phyloP scores from a whole-genome alignment of 75 land plant species.

The Azolla pinnata region DNA sequence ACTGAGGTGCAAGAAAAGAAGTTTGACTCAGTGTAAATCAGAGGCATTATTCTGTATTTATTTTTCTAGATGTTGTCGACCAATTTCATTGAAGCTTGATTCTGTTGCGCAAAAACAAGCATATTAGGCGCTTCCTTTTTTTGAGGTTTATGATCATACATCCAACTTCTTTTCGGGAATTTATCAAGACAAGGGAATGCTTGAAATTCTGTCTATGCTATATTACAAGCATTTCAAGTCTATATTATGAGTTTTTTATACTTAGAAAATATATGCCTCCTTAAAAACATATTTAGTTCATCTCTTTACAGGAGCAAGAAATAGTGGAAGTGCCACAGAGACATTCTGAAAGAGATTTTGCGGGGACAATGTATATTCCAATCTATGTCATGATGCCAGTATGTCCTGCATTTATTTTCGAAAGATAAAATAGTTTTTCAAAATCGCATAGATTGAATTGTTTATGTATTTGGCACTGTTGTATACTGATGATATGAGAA shows the following conservation, averaged over 20 bases:
- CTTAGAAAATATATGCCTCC: neutral
- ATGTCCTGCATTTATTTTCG: slow-evolving; percentile 14
- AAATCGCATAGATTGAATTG: neutral
- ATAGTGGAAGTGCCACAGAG: slow-evolving; percentile 8
- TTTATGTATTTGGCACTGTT: neutral
- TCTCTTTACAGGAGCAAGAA: neutral
- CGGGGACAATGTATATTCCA: slow-evolving; percentile 74
- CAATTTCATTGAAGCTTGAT: too few species aligned
- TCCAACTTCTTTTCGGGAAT: neutral
- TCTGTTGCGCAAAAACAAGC: too few species aligned
- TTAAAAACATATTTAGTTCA: neutral
- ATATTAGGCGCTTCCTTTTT: too few species aligned
- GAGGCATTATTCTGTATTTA: too few species aligned
- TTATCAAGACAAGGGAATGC: neutral
- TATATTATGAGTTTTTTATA: neutral
- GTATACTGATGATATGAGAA: neutral
- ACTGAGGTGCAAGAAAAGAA: too few species aligned
- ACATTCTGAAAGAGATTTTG: slow-evolving; percentile 69
- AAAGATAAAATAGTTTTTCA: neutral
- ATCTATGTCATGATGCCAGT: slow-evolving; percentile 98
- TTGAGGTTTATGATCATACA: too few species aligned
- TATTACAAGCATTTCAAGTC: neutral
- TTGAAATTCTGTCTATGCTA: neutral
- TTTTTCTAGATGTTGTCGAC: too few species aligned
- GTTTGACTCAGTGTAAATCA: too few species aligned